Base-by-base conservation (phyloP, 1,284 basidiomycete genomes). In the Sporisorium scitamineum region DNA sequence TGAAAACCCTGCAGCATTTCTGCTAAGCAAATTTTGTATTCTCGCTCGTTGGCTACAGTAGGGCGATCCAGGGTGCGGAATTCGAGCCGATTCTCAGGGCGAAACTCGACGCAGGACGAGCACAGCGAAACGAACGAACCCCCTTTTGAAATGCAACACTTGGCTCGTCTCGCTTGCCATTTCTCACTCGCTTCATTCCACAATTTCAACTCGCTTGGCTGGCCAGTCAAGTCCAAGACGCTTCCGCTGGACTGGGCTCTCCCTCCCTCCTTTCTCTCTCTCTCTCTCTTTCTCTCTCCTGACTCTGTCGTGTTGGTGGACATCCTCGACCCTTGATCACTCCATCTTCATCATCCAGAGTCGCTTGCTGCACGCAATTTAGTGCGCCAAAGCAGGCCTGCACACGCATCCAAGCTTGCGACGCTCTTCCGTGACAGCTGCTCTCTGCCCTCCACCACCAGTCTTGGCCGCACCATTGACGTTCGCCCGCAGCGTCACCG, bases 81-180 rank as follows among this genome's bases (percentile, higher is more conserved):
- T 47, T 14, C 45, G 24, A 53, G 54, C 54, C 61, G 54, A 63
- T 63, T 41, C 24, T 63, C 54, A 57, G 61, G 41, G 48, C 57
- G 61, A 63, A 63, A 63, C 48, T 52, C 20, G 41, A 45, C 42
- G 37, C 44, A 34, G 42, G 45, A 53, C 50, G 3, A 44, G 44
- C 24, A 48, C 24, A 48, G 47, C 39, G 39, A 42, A 20, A 47
- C 24, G 29, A 31, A 50, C 27, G 48, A 50, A 29, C 48, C 48
- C 48, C 29, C 39, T n/a, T 50, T 50, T 31, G 27, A 42, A 42
- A 42, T 20, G 5, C 39, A 42, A 42, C 39, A 42, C 24, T 45
- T n/a, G 5, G 5, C 18, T 14, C 13, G 13, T 18, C 20, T 18
- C 3, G 18, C 18, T 16, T 41, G 18, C 18, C 39, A 41, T 41